These are phyloP conservation scores for Chaetomium strumarium DNA, from an alignment of 2,329 filamentous ascomycete genomes.

Conservation along the genomic window DNA sequence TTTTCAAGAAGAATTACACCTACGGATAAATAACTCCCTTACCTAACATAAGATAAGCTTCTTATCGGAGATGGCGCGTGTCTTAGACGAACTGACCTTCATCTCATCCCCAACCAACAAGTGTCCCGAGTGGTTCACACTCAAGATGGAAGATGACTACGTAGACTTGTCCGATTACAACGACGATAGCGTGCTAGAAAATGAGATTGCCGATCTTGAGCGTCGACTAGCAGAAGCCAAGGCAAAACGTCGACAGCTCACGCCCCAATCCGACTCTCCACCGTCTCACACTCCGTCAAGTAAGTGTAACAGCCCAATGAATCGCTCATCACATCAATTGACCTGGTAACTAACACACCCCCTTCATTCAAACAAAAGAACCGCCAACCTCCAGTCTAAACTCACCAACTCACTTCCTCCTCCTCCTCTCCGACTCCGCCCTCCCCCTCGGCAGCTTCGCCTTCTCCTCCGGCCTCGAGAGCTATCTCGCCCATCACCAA, in stretches of 20 bases:
- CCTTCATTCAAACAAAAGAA: not conserved
- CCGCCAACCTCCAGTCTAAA: not conserved
- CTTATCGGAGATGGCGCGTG: conserved; percentile 4
- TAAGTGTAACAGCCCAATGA: not conserved
- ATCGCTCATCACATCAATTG: not conserved
- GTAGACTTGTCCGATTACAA: not conserved
- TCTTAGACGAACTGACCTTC: too few species aligned
- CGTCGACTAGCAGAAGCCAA: conserved; percentile 39
- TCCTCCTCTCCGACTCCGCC: conserved; percentile 18
- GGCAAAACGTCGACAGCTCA: conserved; percentile 29
- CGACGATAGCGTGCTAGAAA: conserved; percentile 30
- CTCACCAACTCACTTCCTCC: conserved; percentile 13
- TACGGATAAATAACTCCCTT: too few species aligned
- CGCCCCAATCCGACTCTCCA: not conserved
- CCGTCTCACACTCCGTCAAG: not conserved
- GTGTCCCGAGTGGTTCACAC: not conserved
- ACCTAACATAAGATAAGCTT: conserved; percentile 12
- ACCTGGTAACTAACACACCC: not conserved
- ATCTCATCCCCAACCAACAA: not conserved
- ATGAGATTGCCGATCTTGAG: conserved; percentile 57
- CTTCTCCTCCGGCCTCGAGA: conserved; percentile 77
- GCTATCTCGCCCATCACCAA: conserved; percentile 65
- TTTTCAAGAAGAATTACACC: not conserved
- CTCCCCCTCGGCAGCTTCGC: conserved; percentile 63
- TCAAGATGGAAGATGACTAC: not conserved